These are phyloP conservation scores for Cnidoscolus chayamansa DNA, from an alignment of 441 rosid genomes.

Conservation along the genomic window DNA sequence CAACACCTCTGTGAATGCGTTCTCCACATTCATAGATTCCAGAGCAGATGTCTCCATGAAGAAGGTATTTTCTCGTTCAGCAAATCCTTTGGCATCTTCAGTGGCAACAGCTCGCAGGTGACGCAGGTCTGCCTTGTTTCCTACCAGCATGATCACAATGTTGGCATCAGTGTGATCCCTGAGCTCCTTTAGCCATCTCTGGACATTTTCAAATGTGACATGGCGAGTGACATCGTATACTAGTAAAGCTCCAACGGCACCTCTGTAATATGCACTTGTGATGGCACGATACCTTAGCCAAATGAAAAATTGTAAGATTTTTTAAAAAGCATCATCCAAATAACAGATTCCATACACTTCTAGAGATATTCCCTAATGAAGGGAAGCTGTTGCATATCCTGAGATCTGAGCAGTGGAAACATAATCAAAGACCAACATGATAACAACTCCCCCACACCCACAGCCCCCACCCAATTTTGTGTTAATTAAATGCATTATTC, in stretches of 20 bases:
- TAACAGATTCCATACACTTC: not conserved
- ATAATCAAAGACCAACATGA: too few relatives aligned
- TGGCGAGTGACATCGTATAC: constrained; percentile 83
- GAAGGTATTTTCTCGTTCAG: constrained; percentile 66
- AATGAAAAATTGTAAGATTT: not conserved
- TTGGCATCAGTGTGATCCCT: constrained; percentile 87
- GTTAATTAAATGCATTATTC: not conserved
- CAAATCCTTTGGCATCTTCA: constrained; percentile 66
- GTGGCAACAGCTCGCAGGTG: constrained; percentile 75
- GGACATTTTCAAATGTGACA: constrained; percentile 74
- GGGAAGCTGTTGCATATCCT: not conserved
- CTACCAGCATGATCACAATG: constrained; percentile 84
- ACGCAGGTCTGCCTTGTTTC: constrained; percentile 86
- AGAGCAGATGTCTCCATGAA: constrained; percentile 94
- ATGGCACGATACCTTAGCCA: constrained; percentile 75
- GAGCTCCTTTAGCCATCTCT: constrained; percentile 80
- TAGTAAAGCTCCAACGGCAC: constrained; percentile 89
- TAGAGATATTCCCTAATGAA: not conserved
- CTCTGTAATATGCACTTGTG: constrained; percentile 84
- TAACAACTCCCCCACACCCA: too few relatives aligned
- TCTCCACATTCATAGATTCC: constrained; percentile 75
- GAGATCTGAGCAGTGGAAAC: not conserved
- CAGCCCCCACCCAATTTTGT: too few relatives aligned
- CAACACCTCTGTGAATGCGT: constrained; percentile 76
- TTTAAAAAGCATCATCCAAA: not conserved